A percentile compares a stretch with the other conserved stretches of the same genome.
Evolutionary conservation across 2,329 filamentous ascomycete species (phyloP).

Genomic region (Colletotrichum aenigma): DNA sequence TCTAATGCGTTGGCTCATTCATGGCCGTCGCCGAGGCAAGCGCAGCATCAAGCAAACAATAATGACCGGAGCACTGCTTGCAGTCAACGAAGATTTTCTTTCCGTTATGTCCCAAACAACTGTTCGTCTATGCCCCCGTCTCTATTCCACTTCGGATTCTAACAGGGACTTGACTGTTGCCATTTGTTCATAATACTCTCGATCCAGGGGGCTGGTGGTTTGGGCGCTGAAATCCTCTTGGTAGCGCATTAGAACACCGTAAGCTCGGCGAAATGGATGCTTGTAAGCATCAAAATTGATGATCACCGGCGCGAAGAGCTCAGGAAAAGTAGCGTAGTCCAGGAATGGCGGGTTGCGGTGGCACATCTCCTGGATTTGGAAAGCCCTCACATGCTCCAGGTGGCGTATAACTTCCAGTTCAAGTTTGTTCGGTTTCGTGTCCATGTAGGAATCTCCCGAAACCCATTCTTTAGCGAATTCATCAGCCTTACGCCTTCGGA

Average conservation of each 20-base stretch:
- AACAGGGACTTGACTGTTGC: neutral
- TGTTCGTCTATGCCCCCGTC: neutral
- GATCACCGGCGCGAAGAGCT: neutral
- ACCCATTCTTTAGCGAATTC: neutral
- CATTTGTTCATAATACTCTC: neutral
- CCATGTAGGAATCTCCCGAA: neutral
- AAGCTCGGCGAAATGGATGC: neutral
- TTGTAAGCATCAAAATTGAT: neutral
- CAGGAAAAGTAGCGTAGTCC: neutral
- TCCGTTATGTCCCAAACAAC: neutral
- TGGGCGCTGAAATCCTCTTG: neutral
- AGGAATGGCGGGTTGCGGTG: neutral
- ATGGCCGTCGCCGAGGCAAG: neutral
- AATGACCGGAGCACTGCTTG: neutral
- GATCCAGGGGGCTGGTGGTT: neutral
- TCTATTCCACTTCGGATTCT: neutral
- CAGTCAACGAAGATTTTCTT: neutral
- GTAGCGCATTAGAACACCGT: neutral
- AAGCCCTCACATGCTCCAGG: neutral
- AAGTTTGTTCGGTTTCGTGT: neutral
- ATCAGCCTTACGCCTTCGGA: neutral
- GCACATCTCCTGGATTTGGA: neutral
- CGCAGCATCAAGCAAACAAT: neutral
- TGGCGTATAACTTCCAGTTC: constrained; percentile 2
- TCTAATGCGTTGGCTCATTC: neutral